Percentiles rank a stretch among this genome's conserved stretches.
Conservation (phyloP, 2,329 filamentous ascomycete species). For the Cordyceps cateniannulata region DNA sequence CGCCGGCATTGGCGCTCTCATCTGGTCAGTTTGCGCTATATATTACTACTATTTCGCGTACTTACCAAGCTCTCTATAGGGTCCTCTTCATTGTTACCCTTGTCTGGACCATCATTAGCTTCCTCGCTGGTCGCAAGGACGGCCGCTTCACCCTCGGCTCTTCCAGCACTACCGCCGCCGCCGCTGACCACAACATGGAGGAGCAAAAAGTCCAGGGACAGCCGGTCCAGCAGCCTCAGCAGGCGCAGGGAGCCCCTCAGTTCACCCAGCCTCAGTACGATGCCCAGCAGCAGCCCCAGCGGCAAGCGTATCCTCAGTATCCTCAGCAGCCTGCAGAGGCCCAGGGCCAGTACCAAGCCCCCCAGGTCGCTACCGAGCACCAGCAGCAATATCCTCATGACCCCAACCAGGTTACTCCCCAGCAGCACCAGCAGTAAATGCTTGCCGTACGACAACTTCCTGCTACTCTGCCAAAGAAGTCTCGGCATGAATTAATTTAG, state of each 20-base stretch:
- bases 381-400: constrained; percentile 5
- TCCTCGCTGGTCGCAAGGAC: constrained; percentile 31
- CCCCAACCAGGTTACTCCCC: constrained; percentile 16
- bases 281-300: constrained; percentile 15
- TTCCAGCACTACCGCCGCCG: constrained; percentile 11
- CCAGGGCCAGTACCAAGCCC: constrained; percentile 1
- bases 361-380: background rate
- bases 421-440: constrained; percentile 14
- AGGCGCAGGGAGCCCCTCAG: constrained; percentile 12
- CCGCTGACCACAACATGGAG: constrained; percentile 28
- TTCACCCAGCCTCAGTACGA: constrained; percentile 19
- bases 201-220: constrained; percentile 15
- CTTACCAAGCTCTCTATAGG: constrained; percentile 18
- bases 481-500: background rate
- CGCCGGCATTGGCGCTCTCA: constrained; percentile 38
- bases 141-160: constrained; percentile 25
- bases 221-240: constrained; percentile 23
- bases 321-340: constrained; percentile 11
- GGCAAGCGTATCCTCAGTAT: constrained; percentile 4
- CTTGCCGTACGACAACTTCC: background rate
- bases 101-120: constrained; percentile 29
- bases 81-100: constrained; percentile 33
- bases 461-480: background rate
- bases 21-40: constrained; percentile 28
- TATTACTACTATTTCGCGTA: background rate